A percentile compares a stretch with the other conserved stretches of the same genome.
These are phyloP conservation scores for Helminthosporium solani DNA, from an alignment of 2,329 filamentous ascomycete species.

Conservation along the genomic window DNA sequence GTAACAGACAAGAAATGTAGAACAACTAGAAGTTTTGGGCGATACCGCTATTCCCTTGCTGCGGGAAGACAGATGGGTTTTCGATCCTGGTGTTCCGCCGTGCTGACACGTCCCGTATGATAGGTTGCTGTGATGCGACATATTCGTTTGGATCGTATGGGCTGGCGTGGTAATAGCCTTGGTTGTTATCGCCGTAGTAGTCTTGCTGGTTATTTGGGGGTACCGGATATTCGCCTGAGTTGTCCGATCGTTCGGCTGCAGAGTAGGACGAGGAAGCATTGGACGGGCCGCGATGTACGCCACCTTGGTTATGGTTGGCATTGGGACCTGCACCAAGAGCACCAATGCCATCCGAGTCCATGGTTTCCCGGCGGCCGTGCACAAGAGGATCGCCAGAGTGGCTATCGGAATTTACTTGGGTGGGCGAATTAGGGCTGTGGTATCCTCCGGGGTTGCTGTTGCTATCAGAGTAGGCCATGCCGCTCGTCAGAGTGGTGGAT, in stretches of 20 bases:
- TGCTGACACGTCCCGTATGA: conserved; percentile 91
- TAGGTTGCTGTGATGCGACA: conserved; percentile 62
- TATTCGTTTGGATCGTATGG: conserved; percentile 59
- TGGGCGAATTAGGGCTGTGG: conserved; percentile 60
- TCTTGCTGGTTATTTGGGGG: conserved; percentile 49
- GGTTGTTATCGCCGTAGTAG: conserved; percentile 57
- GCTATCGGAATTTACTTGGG: conserved; percentile 67
- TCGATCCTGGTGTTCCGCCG: conserved; percentile 93
- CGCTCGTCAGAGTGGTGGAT: conserved; percentile 85
- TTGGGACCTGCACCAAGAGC: conserved; percentile 70
- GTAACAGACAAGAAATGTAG: neutral
- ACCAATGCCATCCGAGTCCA: conserved; percentile 78
- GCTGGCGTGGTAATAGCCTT: conserved; percentile 56
- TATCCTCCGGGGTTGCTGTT: conserved; percentile 58
- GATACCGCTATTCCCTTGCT: conserved; percentile 87
- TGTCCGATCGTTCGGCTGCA: conserved; percentile 70
- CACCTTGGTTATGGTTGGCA: conserved; percentile 55
- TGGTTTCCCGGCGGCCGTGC: conserved; percentile 48
- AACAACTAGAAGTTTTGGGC: conserved; percentile 85
- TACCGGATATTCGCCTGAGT: conserved; percentile 57
- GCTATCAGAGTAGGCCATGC: conserved; percentile 69
- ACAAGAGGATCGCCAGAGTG: conserved; percentile 68
- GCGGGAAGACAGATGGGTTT: conserved; percentile 82
- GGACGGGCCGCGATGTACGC: conserved; percentile 84
- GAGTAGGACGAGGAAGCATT: conserved; percentile 98